A percentile compares a stretch with the other conserved stretches of the same genome.
These are phyloP conservation scores for Mycosphaerelloides madeirae DNA, from an alignment of 2,329 filamentous ascomycete genomes.

Conservation along the genomic window DNA sequence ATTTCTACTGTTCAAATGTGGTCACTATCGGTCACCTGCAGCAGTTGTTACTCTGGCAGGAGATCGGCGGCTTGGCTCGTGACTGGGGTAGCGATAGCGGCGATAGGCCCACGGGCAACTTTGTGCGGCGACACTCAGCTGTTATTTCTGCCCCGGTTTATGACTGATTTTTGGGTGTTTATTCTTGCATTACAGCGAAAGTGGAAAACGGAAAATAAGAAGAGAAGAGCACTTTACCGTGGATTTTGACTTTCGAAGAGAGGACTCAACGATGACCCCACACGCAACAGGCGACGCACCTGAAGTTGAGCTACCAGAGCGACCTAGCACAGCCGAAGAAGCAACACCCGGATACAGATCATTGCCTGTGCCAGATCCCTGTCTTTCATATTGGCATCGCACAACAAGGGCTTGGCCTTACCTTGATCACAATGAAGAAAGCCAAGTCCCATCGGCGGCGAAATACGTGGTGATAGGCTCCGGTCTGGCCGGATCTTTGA, in stretches of 20 bases:
- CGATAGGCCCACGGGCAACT: constrained; percentile 4
- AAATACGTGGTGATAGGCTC: constrained; percentile 42
- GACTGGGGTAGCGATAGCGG: constrained; percentile 1
- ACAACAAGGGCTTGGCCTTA: constrained; percentile 42
- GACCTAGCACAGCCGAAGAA: neutral
- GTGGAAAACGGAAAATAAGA: neutral
- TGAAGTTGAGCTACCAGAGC: neutral
- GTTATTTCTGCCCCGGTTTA: too few species aligned
- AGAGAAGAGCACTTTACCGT: neutral
- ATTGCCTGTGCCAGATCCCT: constrained; percentile 23
- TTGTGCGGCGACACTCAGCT: neutral
- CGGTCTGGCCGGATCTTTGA: constrained; percentile 40
- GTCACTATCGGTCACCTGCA: neutral
- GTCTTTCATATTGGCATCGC: constrained; percentile 43
- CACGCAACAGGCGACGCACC: constrained; percentile 11
- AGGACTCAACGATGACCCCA: constrained; percentile 13
- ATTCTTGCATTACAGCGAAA: too few species aligned
- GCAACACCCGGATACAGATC: constrained; percentile 10
- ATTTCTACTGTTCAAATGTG: too few species aligned
- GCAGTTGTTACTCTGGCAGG: neutral
- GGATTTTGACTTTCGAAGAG: neutral
- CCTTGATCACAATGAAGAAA: constrained; percentile 36
- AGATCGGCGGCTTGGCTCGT: constrained; percentile 2
- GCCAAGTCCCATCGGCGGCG: constrained; percentile 26
- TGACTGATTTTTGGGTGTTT: too few species aligned